Evolutionary conservation across 2,329 filamentous ascomycete species (phyloP), one percentile per base, ranked within the genome.

Genomic region (Helotiales sp.): DNA sequence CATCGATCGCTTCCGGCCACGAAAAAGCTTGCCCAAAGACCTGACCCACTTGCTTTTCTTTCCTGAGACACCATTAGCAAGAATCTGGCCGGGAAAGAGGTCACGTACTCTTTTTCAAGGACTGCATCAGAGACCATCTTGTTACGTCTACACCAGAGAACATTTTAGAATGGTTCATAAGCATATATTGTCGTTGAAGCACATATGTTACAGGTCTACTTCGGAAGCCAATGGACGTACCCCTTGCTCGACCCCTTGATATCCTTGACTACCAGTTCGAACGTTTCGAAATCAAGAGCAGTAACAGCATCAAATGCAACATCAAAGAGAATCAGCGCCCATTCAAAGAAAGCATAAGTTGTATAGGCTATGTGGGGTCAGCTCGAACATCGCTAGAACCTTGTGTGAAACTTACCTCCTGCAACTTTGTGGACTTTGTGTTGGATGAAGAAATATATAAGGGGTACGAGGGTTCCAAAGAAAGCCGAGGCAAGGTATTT

Each of bases 361-460:
- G 95, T 99, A 76, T 99, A 99, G 30, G 95, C 95, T 98, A 27
- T 68, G 42, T 36, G 25, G 25, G 33, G 70, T 73, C 56, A 70
- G 63, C 60, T 55, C 46, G 54, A 25, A 55, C 48, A 36, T 17
- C 33, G 46, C 29, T 25, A 17, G 8, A 25, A 15, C 54, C 30
- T 8, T 22, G 8, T 47, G 15, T 42, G 30, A 29, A 58, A 67
- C 87, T 74, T 79, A 98, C 93, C 95, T 81, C 95, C 95, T 58
- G 95, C 81, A 61, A 98, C 85, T 59, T 88, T 91, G 73, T 99
- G 92, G 52, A 99, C 90, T 76, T 99, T 99, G 80, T 99, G 95
- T 74, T 97, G 95, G 63, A 99, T 96, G 73, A 97, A 99, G 73
- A 92, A 99, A 78, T 97, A 98, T 19, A 98, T 83, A 72, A 99